Percentiles rank a stretch among this genome's conserved stretches.
These are phyloP conservation scores for Pharus latifolius DNA, from an alignment of 176 grass and related monocot species.

Conservation along the genomic window DNA sequence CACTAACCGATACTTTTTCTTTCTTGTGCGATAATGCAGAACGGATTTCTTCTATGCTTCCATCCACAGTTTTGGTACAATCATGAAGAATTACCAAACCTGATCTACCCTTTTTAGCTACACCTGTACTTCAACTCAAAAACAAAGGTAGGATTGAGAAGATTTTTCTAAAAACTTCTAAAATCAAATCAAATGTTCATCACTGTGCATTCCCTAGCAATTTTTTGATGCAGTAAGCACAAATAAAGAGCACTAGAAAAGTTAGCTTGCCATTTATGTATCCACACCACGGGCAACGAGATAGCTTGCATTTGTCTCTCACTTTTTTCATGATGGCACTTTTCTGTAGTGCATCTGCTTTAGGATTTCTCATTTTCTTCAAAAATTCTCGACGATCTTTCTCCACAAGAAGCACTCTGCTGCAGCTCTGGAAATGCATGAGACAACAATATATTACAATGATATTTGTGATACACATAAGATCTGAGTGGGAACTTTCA, in stretches of 20 bases:
- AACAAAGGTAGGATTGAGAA: neutral
- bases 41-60: slow-evolving; percentile 44
- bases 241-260: neutral
- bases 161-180: neutral
- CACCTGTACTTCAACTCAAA: slow-evolving; percentile 56
- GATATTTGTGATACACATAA: neutral
- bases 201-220: neutral
- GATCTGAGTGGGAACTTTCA: neutral
- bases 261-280: slow-evolving; percentile 56
- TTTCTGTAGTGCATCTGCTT: slow-evolving; percentile 43
- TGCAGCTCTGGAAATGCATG: slow-evolving; percentile 50
- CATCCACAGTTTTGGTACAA: slow-evolving; percentile 62
- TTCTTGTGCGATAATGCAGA: slow-evolving; percentile 57
- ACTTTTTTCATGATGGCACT: slow-evolving; percentile 66
- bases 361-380: slow-evolving; percentile 90
- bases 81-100: slow-evolving; percentile 62
- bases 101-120: slow-evolving; percentile 62
- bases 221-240: neutral
- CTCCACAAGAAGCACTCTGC: slow-evolving; percentile 68
- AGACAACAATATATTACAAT: neutral
- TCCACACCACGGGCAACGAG: slow-evolving; percentile 67
- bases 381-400: slow-evolving; percentile 53
- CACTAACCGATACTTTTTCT: slow-evolving; percentile 40
- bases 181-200: neutral
- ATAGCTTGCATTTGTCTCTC: slow-evolving; percentile 88